phyloP scores from a whole-genome alignment of 1,139 yeast genomes.

The Yamadazyma sp. region DNA sequence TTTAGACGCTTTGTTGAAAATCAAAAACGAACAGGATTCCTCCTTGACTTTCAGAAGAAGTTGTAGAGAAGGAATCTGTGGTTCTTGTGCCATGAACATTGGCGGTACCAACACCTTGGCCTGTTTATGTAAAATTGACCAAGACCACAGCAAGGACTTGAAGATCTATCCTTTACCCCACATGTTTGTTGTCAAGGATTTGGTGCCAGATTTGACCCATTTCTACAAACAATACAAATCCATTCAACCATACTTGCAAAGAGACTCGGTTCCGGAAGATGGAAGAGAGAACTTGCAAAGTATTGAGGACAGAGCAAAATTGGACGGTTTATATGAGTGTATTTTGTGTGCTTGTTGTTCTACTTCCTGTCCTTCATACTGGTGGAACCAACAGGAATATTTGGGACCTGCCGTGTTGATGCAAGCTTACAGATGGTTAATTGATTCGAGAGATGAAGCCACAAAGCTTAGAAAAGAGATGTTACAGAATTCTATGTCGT shows the following conservation, averaged over 20 bases:
- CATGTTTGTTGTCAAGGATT: constrained; percentile 95
- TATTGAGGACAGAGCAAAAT: constrained; percentile 90
- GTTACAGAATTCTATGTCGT: constrained; percentile 95
- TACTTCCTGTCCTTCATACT: constrained; percentile 97
- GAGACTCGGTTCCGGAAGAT: constrained; percentile 76
- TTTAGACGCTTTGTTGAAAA: constrained; percentile 88
- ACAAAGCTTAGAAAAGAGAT: constrained; percentile 76
- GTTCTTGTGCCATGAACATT: constrained; percentile 99
- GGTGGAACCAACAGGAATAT: constrained; percentile 99
- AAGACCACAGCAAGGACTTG: constrained; percentile 67
- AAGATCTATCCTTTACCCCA: constrained; percentile 98
- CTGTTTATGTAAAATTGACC: constrained; percentile 91
- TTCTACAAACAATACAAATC: constrained; percentile 98
- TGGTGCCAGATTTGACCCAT: constrained; percentile 96
- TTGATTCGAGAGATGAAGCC: constrained; percentile 96
- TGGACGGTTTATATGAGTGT: constrained; percentile 97
- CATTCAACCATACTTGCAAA: constrained; percentile 94
- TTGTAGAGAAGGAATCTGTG: constrained; percentile 99
- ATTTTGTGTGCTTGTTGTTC: constrained; percentile 98
- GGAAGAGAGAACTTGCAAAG: constrained; percentile 94
- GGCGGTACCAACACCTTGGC: constrained; percentile 97
- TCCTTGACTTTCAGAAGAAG: constrained; percentile 96
- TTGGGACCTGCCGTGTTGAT: constrained; percentile 97
- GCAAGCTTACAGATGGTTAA: constrained; percentile 99
- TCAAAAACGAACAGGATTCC: constrained; percentile 94